These are phyloP conservation scores for Chaetomidium leptoderma DNA, from an alignment of 495 filamentous ascomycete genomes.

Conservation along the genomic window DNA sequence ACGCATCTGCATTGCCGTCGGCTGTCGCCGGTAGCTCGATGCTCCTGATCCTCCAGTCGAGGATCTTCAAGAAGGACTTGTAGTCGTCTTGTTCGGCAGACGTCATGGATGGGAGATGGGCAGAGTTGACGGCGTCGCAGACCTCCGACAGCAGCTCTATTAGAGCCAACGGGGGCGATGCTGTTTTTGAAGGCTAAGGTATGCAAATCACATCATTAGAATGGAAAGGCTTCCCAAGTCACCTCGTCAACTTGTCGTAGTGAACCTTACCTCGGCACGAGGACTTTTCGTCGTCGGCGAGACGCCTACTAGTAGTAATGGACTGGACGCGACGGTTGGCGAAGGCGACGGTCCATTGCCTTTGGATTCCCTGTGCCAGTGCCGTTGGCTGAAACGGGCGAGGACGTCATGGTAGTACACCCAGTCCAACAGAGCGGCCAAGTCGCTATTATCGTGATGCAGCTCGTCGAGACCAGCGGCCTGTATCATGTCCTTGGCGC, in stretches of 20 bases:
- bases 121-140: slow-evolving; percentile 1
- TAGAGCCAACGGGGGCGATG: slow-evolving; percentile 5
- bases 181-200: slow-evolving; percentile 2
- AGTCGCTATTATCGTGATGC: slow-evolving; percentile 17
- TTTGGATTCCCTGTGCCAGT: slow-evolving; percentile 26
- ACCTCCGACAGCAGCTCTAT: slow-evolving; percentile 19
- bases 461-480: slow-evolving; percentile 9
- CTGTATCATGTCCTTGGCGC: slow-evolving; percentile 27
- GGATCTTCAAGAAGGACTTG: slow-evolving; percentile 22
- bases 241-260: not conserved
- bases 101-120: not conserved
- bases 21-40: not conserved
- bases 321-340: not conserved
- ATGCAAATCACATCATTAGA: not conserved
- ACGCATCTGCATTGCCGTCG: not conserved
- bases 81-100: slow-evolving; percentile 13
- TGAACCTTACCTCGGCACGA: slow-evolving; percentile 1
- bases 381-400: slow-evolving; percentile 30
- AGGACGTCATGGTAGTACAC: slow-evolving; percentile 38
- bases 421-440: slow-evolving; percentile 33
- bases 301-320: not conserved
- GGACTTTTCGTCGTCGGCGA: not conserved
- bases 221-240: not conserved
- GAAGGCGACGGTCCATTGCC: not conserved
- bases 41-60: slow-evolving; percentile 24